Base-by-base conservation (phyloP, 2,329 filamentous ascomycete genomes). In the Mycogone perniciosa region DNA sequence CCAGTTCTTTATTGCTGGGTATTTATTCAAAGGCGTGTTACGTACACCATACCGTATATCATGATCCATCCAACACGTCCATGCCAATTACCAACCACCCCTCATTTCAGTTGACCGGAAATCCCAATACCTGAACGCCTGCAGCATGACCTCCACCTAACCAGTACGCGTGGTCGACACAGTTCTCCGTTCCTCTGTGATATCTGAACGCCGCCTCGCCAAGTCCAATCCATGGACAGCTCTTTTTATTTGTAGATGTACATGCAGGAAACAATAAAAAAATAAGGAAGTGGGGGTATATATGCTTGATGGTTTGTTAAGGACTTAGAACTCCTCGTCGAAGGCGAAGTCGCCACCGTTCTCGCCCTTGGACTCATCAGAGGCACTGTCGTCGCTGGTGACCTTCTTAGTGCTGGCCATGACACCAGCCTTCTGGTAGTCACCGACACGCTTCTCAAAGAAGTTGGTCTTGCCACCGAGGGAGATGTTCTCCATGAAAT, bases 401-500 rank as follows among this genome's bases (percentile, higher is more conserved):
- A 86, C 85, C 77, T 90, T 90, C 75, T 87, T 88, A 62, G 54
- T 51, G 75, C 88, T 91, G 65, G 86, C 86, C 89, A 99, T 95
- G 71, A 99, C 92, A 77, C 93, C 93, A 35, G 93, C 91, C 82
- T 99, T 99, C 76, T 99, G 93, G 82, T 99, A 99, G 67, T 99
- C 93, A 70, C 86, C 93, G 52, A 99, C 93, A 63, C 93, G 89
- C 88, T 99, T 99, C 86, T 99, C 93, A 71, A 99, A 99, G 83
- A 99, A 99, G 84, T 99, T 99, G 70, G 93, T 99, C 88, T 99
- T 99, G 73, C 93, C 93, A 47, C 90, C 89, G 8, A 99, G 82
- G 26, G 93, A 97, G 73, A 99, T 99, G 76, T 96, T 96, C 81
- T 99, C 93, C 93, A 99, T 99, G 74, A 99, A 99, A 80, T 99